phyloP scores from a whole-genome alignment of 1,139 yeast genomes.

The Saccharomycopsis crataegensis region DNA sequence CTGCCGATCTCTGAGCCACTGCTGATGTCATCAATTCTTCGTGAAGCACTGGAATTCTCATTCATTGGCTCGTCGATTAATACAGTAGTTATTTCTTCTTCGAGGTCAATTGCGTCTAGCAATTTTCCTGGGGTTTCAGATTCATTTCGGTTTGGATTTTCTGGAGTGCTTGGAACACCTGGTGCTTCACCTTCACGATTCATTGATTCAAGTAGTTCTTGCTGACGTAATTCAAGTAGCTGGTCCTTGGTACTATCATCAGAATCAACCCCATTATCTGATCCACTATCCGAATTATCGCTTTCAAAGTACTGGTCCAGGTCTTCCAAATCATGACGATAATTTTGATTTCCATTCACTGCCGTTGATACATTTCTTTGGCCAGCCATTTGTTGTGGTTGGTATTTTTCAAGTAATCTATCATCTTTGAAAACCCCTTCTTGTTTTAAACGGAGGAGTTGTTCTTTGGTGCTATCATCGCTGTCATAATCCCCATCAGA shows the following conservation, averaged over 20 bases:
- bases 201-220: constrained; percentile 3
- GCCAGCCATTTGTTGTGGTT: background rate
- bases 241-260: constrained; percentile 19
- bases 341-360: background rate
- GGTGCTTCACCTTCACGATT: background rate
- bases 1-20: background rate
- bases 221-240: constrained; percentile 3
- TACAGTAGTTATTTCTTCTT: background rate
- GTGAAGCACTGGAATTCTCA: background rate
- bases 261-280: constrained; percentile 2
- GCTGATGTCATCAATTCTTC: background rate
- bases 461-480: constrained; percentile 19
- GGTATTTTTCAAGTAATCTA: constrained; percentile 6
- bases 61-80: background rate
- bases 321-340: background rate
- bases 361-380: background rate
- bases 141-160: background rate
- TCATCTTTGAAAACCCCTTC: constrained; percentile 15
- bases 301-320: constrained; percentile 9
- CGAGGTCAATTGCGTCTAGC: background rate
- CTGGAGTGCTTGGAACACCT: background rate
- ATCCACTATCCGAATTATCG: constrained; percentile 6
- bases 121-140: background rate
- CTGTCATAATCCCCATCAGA: constrained; percentile 13
- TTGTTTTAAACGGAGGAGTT: constrained; percentile 10